Base-by-base conservation (phyloP, 768 basidiomycete genomes). In the Podaxis sp. region DNA sequence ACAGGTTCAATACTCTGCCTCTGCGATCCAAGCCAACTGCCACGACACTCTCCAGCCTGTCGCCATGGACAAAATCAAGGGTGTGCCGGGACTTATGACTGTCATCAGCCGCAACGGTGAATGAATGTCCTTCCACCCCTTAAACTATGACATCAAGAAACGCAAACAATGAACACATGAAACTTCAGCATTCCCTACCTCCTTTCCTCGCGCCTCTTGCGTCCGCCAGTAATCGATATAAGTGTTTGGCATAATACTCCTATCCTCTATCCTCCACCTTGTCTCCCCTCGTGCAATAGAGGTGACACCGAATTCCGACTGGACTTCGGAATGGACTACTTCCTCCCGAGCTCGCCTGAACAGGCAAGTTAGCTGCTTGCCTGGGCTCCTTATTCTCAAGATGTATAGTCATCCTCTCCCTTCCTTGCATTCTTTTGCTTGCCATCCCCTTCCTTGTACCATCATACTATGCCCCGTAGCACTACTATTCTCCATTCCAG, bases 21-120 rank as follows among this genome's bases (percentile, higher is more conserved):
- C 74, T 3, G 87, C 87, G 4, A 82, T 86, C 2, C 82, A 80
- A 56, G 84, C 86, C 2, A 69, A 74, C 7, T 66, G 66, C 2
- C 73, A 77, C 2, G 89, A 92, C 71, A 84, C 88, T 9, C 82
- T 81, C 67, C 78, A 77, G 36, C 89, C 89, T 2, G 83, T 91
- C 24, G 84, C 84, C 1, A 72, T 91, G 58, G 84, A 88, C 61
- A 79, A 82, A 63, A 84, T 82, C 49, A 80, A 75, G 66, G 79
- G 82, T 65, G 79, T 92, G 2, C 87, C 89, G 5, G 90, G 90
- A 11, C 80, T 91, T 36, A 92, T 92, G 90, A 91, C 88, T 42
- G 83, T 92, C 71, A 33, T 87, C 54, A 75, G 75, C 49, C 79
- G 86, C 53, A 77, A 71, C 62, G 69, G 73, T 52, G 64, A 71